Base-by-base conservation (phyloP, 2,329 filamentous ascomycete species). In the Didymella segeticola region DNA sequence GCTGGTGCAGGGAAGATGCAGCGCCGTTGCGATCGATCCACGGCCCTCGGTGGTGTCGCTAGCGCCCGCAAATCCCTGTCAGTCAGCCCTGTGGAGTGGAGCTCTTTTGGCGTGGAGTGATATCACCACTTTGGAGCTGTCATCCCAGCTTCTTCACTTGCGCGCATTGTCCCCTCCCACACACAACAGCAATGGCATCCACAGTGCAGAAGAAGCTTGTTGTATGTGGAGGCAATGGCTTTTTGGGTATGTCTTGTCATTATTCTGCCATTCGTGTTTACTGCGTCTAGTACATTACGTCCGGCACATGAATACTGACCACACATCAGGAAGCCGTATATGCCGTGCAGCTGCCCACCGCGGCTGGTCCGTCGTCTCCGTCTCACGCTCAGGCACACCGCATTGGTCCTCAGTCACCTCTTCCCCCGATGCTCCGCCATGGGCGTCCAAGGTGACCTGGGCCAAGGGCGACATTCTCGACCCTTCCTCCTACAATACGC, bases 361-460 rank as follows among this genome's bases (percentile, higher is more conserved):
- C 71, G 91, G 92, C 49, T 98, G 93, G 93, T 85, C 92, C 52
- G 93, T 98, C 41, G 93, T 87, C 19, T 97, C 93, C 5, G 87
- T 99, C 68, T 96, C 92, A 91, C 93, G 93, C 65, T 96, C 93
- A 29, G 95, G 95, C 56, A 87, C 92, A 68, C 95, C 95, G 14
- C 84, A 83, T 66, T 99, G 95, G 95, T 84, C 89, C 49, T 80
- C 85, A 14, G 84, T 96, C 55, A 89, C 90, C n/a, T 83, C 88
- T 30, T 91, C 85, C 2, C 71, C 84, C 17, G 81, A 83, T 7
- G 83, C 90, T 0, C 93, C 93, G 0, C 70, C 86, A 22, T 99
- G 95, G 95, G 86, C 92, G 1, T 84, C 85, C 66, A 86, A 86
- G 41, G 91, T 99, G 5, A 83, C 86, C 58, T 98, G 95, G 95